A percentile compares a stretch with the other conserved stretches of the same genome.
These are phyloP conservation scores for Pythium rhizo-oryzae DNA, from an alignment of 352 stramenopile genomes.

Conservation along the genomic window DNA sequence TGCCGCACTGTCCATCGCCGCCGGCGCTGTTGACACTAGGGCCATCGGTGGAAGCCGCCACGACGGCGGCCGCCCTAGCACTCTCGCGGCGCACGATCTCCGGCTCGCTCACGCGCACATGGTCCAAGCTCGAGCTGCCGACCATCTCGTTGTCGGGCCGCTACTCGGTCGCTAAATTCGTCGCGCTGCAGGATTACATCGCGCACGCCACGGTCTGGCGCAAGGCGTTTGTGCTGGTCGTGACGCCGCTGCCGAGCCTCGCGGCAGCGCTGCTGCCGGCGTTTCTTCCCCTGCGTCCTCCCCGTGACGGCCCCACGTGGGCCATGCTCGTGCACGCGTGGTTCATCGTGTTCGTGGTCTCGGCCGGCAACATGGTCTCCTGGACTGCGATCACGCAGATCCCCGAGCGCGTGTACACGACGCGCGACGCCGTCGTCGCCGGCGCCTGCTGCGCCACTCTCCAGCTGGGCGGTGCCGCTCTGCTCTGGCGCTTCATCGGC, in stretches of 20 bases:
- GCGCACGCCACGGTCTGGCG: not conserved
- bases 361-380: constrained; percentile 6
- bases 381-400: constrained; percentile 9
- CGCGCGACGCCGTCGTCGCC: not conserved
- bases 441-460: not conserved
- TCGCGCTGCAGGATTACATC: constrained; percentile 7
- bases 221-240: not conserved
- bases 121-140: not conserved
- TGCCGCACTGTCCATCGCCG: too few relatives aligned
- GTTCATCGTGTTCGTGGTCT: constrained; percentile 12
- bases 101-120: not conserved
- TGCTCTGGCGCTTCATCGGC: not conserved
- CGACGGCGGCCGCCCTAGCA: too few relatives aligned
- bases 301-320: constrained; percentile 6
- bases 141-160: not conserved
- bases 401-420: not conserved
- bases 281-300: not conserved
- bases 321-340: constrained; percentile 1
- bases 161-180: constrained; percentile 12
- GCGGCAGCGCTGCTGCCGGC: not conserved
- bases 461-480: not conserved
- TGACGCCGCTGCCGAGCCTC: not conserved
- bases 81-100: too few relatives aligned
- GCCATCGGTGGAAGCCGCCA: too few relatives aligned
- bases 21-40: too few relatives aligned